Evolutionary conservation across 108 stramenopile genomes (phyloP), one percentile per base, ranked within the genome.

Genomic region (Conticribra guillardii): DNA sequence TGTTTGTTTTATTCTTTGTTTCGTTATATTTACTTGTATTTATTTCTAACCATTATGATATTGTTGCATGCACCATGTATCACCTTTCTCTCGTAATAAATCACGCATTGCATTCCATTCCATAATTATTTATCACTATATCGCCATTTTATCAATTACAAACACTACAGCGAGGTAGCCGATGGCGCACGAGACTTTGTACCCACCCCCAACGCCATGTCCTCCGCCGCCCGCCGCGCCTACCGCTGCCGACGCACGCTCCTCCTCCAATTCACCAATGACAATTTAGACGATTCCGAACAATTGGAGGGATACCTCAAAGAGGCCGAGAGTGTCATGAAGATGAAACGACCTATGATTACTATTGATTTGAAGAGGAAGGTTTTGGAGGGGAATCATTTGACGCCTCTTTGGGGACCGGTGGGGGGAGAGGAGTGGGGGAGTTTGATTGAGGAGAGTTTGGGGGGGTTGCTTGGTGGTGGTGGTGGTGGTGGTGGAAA

Each of bases 261-360:
- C 14, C 62, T 97, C 44, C 32, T 97, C 21, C 83, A 89, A 60
- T 97, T 93, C 77, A 82, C 82, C 41, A 86, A 93, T 55, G 97
- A 97, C 64, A 70, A 86, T 3, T 67, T 96, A 31, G 97, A 97
- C 55, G 97, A 97, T 64, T 93, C 91, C 34, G 87, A 89, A 61
- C 68, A 86, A n/a, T 56, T 97, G 46, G 87, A 94, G 58, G 83
- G 86, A 51, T 77, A 91, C 29, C 61, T 97, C 41, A 82, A 80
- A 57, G 97, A 92, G 66, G 91, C 94, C 2, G 86, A 85, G 52
- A 90, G 87, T 68, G 84, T 93, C 29, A 90, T 85, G 60, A 84
- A 90, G 28, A 97, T 92, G 92, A 89, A 89, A 68, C 73, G 96
- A 27, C 96, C 95, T 28, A 90, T 97, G 94, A 84, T 96, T 55